Conservation (phyloP, 805 yeast genomes). For the Ogataea trehaloabstinens region DNA sequence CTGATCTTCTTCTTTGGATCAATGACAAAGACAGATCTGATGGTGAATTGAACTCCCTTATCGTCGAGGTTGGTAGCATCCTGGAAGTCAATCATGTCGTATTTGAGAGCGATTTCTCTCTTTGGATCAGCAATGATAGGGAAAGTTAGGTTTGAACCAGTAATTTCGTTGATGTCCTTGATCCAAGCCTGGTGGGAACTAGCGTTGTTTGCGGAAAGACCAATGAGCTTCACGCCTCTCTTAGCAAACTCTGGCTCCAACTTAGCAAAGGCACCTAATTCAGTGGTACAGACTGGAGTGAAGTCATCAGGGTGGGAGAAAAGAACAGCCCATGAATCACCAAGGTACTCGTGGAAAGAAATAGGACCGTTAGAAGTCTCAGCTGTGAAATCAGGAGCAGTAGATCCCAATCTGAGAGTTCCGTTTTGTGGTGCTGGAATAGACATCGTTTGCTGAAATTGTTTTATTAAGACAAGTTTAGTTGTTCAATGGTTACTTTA, state of each 20-base stretch:
- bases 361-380: slow-evolving; percentile 63
- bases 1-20: slow-evolving; percentile 66
- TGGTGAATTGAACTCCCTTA: slow-evolving; percentile 63
- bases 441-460: slow-evolving; percentile 36
- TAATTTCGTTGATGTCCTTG: slow-evolving; percentile 66
- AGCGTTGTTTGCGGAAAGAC: slow-evolving; percentile 62
- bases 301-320: slow-evolving; percentile 78
- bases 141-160: slow-evolving; percentile 55
- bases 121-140: slow-evolving; percentile 69
- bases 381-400: slow-evolving; percentile 66
- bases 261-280: slow-evolving; percentile 72
- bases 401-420: slow-evolving; percentile 53
- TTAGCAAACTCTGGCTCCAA: slow-evolving; percentile 66
- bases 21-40: slow-evolving; percentile 69
- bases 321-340: slow-evolving; percentile 61
- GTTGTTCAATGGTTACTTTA: neutral
- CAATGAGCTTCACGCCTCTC: slow-evolving; percentile 65
- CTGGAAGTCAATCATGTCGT: slow-evolving; percentile 70
- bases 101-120: slow-evolving; percentile 57
- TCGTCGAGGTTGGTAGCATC: slow-evolving; percentile 66
- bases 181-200: slow-evolving; percentile 67
- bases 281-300: slow-evolving; percentile 80
- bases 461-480: slow-evolving; percentile 1
- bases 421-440: slow-evolving; percentile 38
- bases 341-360: slow-evolving; percentile 61